Conservation (phyloP, 1,139 yeast genomes). For the Starmera stellimalicola region DNA sequence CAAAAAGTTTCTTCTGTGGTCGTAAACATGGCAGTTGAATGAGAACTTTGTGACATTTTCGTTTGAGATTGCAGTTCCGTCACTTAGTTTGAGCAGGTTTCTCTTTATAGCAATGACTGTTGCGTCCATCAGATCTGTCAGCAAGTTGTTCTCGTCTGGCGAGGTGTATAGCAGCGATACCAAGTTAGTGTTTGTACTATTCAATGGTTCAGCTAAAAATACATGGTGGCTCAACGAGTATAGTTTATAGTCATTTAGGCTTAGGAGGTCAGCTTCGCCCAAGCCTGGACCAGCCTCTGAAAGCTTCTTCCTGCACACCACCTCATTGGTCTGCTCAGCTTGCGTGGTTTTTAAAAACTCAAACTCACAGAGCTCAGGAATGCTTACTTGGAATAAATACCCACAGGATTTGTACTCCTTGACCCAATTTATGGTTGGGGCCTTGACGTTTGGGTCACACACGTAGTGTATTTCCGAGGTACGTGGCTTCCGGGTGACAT, state of each 20-base stretch:
- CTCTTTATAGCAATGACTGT: not conserved
- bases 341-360: constrained; percentile 36
- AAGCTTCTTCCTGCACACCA: constrained; percentile 35
- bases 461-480: constrained; percentile 53
- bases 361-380: constrained; percentile 50
- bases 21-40: constrained; percentile 5
- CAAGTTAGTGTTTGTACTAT: not conserved
- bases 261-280: constrained; percentile 2
- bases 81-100: constrained; percentile 1
- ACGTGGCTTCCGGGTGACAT: constrained; percentile 56
- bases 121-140: not conserved
- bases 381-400: constrained; percentile 50
- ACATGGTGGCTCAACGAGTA: constrained; percentile 4
- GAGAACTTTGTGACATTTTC: not conserved
- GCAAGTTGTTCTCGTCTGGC: not conserved
- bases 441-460: constrained; percentile 41
- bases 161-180: not conserved
- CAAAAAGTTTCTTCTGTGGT: constrained; percentile 5
- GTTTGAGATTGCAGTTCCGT: not conserved
- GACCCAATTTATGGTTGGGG: constrained; percentile 32
- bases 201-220: constrained; percentile 2
- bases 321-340: constrained; percentile 27
- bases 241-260: constrained; percentile 3
- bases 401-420: constrained; percentile 67
- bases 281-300: too few species aligned